phyloP scores from a whole-genome alignment of 2,329 filamentous ascomycete genomes.

The Allantophomopsis cytisporea region DNA sequence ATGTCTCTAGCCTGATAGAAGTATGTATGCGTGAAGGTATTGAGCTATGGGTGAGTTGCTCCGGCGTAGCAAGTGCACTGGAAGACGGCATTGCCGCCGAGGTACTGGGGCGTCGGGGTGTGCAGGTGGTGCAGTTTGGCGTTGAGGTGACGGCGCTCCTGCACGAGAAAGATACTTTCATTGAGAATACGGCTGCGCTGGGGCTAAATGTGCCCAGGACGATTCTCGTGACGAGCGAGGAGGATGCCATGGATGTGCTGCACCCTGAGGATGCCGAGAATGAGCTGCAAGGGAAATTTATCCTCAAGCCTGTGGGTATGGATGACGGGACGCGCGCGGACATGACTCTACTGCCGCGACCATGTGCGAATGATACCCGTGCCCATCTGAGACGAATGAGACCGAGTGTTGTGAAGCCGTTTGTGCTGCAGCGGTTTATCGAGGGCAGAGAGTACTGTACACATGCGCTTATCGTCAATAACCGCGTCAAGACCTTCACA shows the following conservation, averaged over 20 bases:
- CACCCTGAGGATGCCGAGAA: neutral
- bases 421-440: constrained; percentile 59
- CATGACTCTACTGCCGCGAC: constrained; percentile 51
- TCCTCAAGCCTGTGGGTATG: constrained; percentile 52
- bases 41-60: constrained; percentile 60
- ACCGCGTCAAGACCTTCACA: constrained; percentile 50
- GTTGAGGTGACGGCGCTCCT: constrained; percentile 37
- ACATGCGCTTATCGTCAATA: constrained; percentile 52
- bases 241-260: neutral
- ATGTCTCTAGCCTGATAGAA: constrained; percentile 40
- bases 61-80: constrained; percentile 45
- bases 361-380: constrained; percentile 35
- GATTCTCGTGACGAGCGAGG: constrained; percentile 24
- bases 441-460: constrained; percentile 54
- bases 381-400: constrained; percentile 35
- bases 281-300: constrained; percentile 9
- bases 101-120: constrained; percentile 38
- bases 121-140: constrained; percentile 48
- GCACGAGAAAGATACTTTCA: constrained; percentile 51
- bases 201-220: constrained; percentile 36
- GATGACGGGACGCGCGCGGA: constrained; percentile 44
- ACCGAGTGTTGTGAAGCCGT: constrained; percentile 27
- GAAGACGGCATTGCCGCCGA: constrained; percentile 53
- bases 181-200: constrained; percentile 35
- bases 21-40: constrained; percentile 44